Conservation (phyloP, 2,329 filamentous ascomycete genomes). For the Claviceps maximensis region DNA sequence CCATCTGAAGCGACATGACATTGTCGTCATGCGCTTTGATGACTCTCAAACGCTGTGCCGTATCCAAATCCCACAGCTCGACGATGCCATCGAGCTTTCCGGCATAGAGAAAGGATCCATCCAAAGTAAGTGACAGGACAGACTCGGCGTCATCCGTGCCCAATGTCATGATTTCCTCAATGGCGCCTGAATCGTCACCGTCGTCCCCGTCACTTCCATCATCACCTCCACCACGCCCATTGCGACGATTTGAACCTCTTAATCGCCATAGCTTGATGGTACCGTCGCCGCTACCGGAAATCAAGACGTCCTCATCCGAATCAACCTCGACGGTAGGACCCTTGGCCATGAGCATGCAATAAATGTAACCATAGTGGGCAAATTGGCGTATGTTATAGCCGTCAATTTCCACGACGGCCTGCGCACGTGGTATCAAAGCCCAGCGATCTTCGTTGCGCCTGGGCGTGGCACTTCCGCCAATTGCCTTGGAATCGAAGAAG, state of each 20-base stretch:
- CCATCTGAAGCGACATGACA: slow-evolving; percentile 75
- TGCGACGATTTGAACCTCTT: slow-evolving; percentile 10
- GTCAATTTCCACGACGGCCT: slow-evolving; percentile 63
- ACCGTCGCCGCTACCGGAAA: slow-evolving; percentile 88
- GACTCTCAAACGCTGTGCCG: slow-evolving; percentile 74
- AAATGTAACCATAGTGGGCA: slow-evolving; percentile 90
- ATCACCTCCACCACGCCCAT: slow-evolving; percentile 16
- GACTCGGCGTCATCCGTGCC: slow-evolving; percentile 50
- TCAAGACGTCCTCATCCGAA: slow-evolving; percentile 63
- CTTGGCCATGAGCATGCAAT: slow-evolving; percentile 81
- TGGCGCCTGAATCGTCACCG: slow-evolving; percentile 35
- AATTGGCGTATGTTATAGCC: slow-evolving; percentile 72
- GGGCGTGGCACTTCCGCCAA: slow-evolving; percentile 69
- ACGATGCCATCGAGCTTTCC: slow-evolving; percentile 79
- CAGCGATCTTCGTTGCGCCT: slow-evolving; percentile 50
- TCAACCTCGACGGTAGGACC: slow-evolving; percentile 55
- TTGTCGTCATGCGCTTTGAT: slow-evolving; percentile 72
- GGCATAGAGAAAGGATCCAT: slow-evolving; percentile 85
- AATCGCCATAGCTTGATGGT: slow-evolving; percentile 90
- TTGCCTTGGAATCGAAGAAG: slow-evolving; percentile 85
- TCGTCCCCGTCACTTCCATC: slow-evolving; percentile 21
- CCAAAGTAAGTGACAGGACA: slow-evolving; percentile 66
- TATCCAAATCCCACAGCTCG: slow-evolving; percentile 95
- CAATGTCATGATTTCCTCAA: slow-evolving; percentile 55
- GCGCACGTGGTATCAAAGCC: slow-evolving; percentile 37